phyloP scores from a whole-genome alignment of 305 asterid genomes.

The Fraxinus greggii region DNA sequence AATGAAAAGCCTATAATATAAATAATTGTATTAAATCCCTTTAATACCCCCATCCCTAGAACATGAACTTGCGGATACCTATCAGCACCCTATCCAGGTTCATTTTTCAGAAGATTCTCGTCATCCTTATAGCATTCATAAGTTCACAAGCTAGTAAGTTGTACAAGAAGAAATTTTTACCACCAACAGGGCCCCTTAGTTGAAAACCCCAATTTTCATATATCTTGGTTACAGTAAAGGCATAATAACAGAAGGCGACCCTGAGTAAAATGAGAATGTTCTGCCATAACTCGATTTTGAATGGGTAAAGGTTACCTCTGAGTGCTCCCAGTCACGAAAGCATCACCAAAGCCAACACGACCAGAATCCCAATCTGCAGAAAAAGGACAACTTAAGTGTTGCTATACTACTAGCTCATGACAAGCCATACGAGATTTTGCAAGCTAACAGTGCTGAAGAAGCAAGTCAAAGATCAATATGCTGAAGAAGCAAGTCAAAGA shows the following conservation, averaged over 20 bases:
- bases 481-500: not conserved
- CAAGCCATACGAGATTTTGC: not conserved
- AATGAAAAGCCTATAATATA: not conserved
- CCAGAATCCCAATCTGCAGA: slow-evolving; percentile 86
- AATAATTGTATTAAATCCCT: not conserved
- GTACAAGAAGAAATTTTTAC: slow-evolving; percentile 9
- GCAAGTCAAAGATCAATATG: not conserved
- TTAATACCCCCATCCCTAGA: not conserved
- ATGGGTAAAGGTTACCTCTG: slow-evolving; percentile 54
- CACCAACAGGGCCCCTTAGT: slow-evolving; percentile 7
- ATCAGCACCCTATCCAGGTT: not conserved
- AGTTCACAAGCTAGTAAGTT: slow-evolving; percentile 14
- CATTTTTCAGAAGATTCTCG: not conserved
- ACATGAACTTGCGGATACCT: not conserved
- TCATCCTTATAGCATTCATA: slow-evolving; percentile 10
- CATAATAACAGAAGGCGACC: slow-evolving; percentile 3
- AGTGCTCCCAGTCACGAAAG: slow-evolving; percentile 50
- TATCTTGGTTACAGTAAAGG: not conserved
- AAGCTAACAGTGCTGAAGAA: not conserved
- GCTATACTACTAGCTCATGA: slow-evolving; percentile 1
- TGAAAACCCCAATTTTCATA: not conserved
- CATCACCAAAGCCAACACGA: slow-evolving; percentile 65
- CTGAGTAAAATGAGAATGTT: not conserved
- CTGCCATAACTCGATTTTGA: slow-evolving; percentile 6
- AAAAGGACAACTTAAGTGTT: not conserved